Conservation (phyloP, 352 stramenopile species). For the Globisporangium rhizosaccharum region DNA sequence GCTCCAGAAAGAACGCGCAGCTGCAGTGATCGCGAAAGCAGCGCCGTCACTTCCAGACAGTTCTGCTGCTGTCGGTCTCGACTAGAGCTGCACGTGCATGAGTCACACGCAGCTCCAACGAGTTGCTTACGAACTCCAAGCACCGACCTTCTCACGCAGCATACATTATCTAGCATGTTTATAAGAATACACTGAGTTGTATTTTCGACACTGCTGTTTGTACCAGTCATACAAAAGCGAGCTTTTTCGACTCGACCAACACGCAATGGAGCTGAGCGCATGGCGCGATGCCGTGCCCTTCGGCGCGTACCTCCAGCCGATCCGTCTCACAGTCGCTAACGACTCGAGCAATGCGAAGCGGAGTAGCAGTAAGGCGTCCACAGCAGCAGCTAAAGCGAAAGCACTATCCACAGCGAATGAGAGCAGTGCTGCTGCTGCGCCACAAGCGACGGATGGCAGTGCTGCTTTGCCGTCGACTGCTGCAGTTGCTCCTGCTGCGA, state of each 20-base stretch:
- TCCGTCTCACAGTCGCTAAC: conserved; percentile 25
- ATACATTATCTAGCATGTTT: background rate
- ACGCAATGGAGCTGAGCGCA: conserved; percentile 12
- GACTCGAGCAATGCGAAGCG: background rate
- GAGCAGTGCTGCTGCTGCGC: background rate
- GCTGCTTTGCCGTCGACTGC: background rate
- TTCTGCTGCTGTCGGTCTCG: background rate
- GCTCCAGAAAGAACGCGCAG: conserved; percentile 1
- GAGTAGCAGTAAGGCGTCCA: background rate
- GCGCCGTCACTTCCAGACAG: background rate
- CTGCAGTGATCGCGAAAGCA: background rate
- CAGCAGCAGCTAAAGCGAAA: background rate
- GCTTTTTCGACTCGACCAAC: background rate
- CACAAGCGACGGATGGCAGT: background rate
- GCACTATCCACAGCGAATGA: background rate
- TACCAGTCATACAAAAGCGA: background rate
- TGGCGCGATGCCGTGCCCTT: conserved; percentile 33
- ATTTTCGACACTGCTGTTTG: background rate
- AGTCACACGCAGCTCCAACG: no score
- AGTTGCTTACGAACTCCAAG: no score
- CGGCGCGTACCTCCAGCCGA: conserved; percentile 40
- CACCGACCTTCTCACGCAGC: no score
- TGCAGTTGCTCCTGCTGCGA: background rate
- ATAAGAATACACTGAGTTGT: background rate
- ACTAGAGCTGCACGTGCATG: background rate